A percentile compares a stretch with the other conserved stretches of the same genome.
These are phyloP conservation scores for Pyrenopolyporus hunteri DNA, from an alignment of 495 filamentous ascomycete species.

Conservation along the genomic window DNA sequence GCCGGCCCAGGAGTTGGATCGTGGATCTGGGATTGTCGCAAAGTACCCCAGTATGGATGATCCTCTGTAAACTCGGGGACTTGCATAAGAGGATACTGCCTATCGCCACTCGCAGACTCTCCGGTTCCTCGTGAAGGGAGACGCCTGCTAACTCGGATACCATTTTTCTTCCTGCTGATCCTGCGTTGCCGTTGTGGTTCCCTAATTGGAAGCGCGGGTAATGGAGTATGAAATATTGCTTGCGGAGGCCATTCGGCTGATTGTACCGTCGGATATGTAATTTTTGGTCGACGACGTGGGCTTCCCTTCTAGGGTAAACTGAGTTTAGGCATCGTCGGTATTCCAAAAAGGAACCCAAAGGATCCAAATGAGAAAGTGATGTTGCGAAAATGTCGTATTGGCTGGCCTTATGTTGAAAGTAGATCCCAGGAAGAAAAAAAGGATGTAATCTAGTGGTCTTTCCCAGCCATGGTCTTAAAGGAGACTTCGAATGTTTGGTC, in stretches of 20 bases:
- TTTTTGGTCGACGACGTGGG: constrained; percentile 50
- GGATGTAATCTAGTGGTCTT: constrained; percentile 1
- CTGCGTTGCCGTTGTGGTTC: constrained; percentile 36
- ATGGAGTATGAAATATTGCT: constrained; percentile 44
- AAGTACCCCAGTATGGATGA: constrained; percentile 39
- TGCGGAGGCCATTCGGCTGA: constrained; percentile 44
- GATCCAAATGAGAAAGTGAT: constrained; percentile 34
- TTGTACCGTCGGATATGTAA: constrained; percentile 41
- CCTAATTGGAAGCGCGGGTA: constrained; percentile 37
- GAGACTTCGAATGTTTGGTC: not conserved
- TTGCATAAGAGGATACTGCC: constrained; percentile 25
- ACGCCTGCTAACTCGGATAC: constrained; percentile 39
- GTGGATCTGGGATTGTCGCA: constrained; percentile 27
- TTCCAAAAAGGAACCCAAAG: constrained; percentile 46
- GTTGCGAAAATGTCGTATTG: constrained; percentile 37
- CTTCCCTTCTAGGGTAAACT: constrained; percentile 58
- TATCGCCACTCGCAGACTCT: constrained; percentile 12
- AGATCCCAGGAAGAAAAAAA: not conserved
- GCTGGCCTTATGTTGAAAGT: constrained; percentile 4
- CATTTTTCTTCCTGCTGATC: constrained; percentile 40
- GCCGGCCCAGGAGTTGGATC: not conserved
- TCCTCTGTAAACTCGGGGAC: constrained; percentile 29
- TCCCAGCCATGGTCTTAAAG: constrained; percentile 1
- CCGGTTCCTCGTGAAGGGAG: constrained; percentile 32
- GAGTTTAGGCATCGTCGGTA: constrained; percentile 54